Evolutionary conservation across 2,329 filamentous ascomycete species (phyloP), one percentile per base, ranked within the genome.

Genomic region (Phaeosphaeriaceae sp.): DNA sequence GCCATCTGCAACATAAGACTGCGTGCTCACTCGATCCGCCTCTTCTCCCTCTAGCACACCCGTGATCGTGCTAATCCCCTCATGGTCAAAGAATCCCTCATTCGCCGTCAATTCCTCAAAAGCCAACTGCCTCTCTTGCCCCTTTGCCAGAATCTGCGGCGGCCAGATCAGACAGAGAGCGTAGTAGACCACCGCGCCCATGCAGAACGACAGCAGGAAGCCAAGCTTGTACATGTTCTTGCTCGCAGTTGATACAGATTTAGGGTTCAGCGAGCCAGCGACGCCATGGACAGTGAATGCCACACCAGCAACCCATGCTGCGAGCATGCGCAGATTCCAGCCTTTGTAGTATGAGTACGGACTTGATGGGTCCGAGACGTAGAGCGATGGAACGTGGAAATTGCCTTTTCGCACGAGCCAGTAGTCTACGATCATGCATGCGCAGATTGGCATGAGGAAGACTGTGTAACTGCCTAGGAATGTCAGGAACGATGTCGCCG

Each of bases 401-500:
- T 67, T 67, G 13, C 64, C 64, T 22, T 54, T 63, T n/a, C 64
- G 50, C 24, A 67, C 53, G 22, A 54, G 22, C 62, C 62, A 67
- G 51, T 67, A 65, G 48, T 67, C 64, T 15, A 65, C 46, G 22
- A 67, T 60, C 64, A 67, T 67, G 49, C 58, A 63, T 5, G 64
- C 64, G 60, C 60, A 63, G 22, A 67, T 67, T 4, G 64, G 64
- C 64, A 67, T 67, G 50, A 75, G 40, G 60, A 74, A 75, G 21
- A 73, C 65, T 21, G 61, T 68, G 44, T 67, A 66, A 1, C 54
- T 61, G 36, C 61, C 62, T 36, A 75, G 63, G 61, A 75, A 75
- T 15, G 62, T 72, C 15, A 73, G 62, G 25, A 73, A 66, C 1
- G 59, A 60, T 11, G 56, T 60, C 7, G 63, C 71, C 10, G 65